A percentile compares a stretch with the other conserved stretches of the same genome.
Conservation (phyloP, 2,329 filamentous ascomycete genomes). For the Ophiocordyceps sinensis region DNA sequence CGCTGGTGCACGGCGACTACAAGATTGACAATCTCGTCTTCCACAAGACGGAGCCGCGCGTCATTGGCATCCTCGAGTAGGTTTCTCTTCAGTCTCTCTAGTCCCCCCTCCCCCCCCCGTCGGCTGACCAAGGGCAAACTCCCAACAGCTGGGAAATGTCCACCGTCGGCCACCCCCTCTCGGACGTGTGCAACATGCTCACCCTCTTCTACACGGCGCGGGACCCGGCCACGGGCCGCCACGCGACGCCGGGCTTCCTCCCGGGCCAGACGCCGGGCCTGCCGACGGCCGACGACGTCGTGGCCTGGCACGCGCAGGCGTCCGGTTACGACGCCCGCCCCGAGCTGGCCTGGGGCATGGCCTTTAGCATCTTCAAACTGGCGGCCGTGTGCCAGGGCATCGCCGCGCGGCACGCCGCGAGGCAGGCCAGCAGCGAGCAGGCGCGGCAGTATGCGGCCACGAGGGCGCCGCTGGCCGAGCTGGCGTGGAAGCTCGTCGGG, state of each 20-base stretch:
- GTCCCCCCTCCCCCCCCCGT: no score
- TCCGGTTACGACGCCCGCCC: slow-evolving; percentile 56
- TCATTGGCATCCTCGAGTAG: slow-evolving; percentile 84
- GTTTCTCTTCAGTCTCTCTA: no score
- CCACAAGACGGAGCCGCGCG: slow-evolving; percentile 71
- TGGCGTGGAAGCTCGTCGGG: slow-evolving; percentile 63
- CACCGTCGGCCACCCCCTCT: slow-evolving; percentile 89
- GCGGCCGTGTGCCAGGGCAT: slow-evolving; percentile 71
- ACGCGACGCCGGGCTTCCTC: slow-evolving; percentile 37
- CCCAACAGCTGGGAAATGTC: slow-evolving; percentile 78
- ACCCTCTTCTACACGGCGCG: slow-evolving; percentile 24
- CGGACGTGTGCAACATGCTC: slow-evolving; percentile 70
- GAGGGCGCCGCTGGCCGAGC: slow-evolving; percentile 58
- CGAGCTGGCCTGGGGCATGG: slow-evolving; percentile 46
- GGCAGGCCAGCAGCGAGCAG: slow-evolving; percentile 80
- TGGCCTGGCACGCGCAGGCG: slow-evolving; percentile 26
- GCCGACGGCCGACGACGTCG: slow-evolving; percentile 24
- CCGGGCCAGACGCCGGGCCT: slow-evolving; percentile 52
- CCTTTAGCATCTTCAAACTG: slow-evolving; percentile 47
- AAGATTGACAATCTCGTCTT: slow-evolving; percentile 90
- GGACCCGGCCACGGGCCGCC: slow-evolving; percentile 7
- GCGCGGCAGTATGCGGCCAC: slow-evolving; percentile 58
- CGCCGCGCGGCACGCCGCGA: slow-evolving; percentile 66
- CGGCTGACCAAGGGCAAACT: neutral
- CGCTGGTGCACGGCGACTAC: slow-evolving; percentile 87